Evolutionary conservation across 1,284 basidiomycete species (phyloP), one percentile per base, ranked within the genome.

Genomic region (Ustilago nuda): DNA sequence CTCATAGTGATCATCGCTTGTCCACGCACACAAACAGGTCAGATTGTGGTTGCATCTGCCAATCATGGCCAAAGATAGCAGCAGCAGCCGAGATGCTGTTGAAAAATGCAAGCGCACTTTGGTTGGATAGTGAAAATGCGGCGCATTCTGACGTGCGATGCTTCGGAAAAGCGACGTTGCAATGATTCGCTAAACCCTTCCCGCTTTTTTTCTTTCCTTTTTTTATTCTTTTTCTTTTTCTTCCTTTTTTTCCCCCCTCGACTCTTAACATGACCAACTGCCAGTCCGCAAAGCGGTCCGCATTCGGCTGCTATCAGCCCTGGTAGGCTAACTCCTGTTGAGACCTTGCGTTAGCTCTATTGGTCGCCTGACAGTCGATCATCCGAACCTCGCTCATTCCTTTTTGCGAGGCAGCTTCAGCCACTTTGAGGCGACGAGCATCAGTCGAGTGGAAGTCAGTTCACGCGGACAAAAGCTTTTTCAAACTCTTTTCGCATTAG

Each of bases 141-240:
- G 45, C 45, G 45, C 45, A 48, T 27, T 32, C 55, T 33, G 55
- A 56, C 41, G 55, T 45, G 39, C 39, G 27, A 45, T 50, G 56
- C 56, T 37, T 58, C 56, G 56, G 45, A 58, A 48, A 50, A 36
- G 56, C 56, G 33, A 58, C 45, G 45, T 41, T 46, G 43, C n/a
- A 36, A 8, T 23, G 36, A 27, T 50, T 58, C 56, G 56, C 56
- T 37, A 36, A 19, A 41, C 13, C 23, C 23, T 27, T 27, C 23
- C 23, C 23, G 23, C 23, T 27, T 27, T 27, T 13, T 37, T 37
- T 37, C 8, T 37, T 37, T 37, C 19, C 19, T 37, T 37, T 1
- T 37, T 37, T 37, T n/a, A n/a, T 37, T 37, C 8, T 37, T 37
- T 37, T 37, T 37, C 13, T 37, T 8, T 37, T 37, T 37, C 2